These are phyloP conservation scores for Pseudogymnoascus sp. DNA, from an alignment of 2,329 filamentous ascomycete genomes.

Conservation along the genomic window DNA sequence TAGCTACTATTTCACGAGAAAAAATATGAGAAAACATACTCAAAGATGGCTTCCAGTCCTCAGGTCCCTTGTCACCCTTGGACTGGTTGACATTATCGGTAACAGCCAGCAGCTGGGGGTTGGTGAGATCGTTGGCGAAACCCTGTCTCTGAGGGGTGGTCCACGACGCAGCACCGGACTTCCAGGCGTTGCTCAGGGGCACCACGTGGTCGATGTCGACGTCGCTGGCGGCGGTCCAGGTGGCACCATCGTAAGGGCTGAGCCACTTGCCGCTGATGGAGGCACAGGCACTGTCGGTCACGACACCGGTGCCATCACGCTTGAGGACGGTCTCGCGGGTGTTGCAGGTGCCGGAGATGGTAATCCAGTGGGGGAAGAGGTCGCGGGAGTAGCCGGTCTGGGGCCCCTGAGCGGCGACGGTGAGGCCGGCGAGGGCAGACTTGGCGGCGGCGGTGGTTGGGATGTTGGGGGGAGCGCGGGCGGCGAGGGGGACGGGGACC, in stretches of 20 bases:
- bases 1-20: background rate
- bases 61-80: conserved; percentile 67
- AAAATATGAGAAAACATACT: conserved; percentile 29
- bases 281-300: conserved; percentile 49
- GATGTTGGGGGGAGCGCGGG: conserved; percentile 49
- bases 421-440: conserved; percentile 48
- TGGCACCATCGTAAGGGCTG: conserved; percentile 64
- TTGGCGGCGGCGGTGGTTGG: conserved; percentile 50
- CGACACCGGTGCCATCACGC: conserved; percentile 61
- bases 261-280: conserved; percentile 59
- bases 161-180: conserved; percentile 67
- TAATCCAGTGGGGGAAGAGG: conserved; percentile 65
- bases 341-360: conserved; percentile 58
- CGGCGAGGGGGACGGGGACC: conserved; percentile 17
- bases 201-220: conserved; percentile 81
- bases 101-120: conserved; percentile 71
- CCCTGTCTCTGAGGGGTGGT: conserved; percentile 55
- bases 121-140: conserved; percentile 69
- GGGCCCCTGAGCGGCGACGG: conserved; percentile 45
- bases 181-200: conserved; percentile 72
- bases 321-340: conserved; percentile 63
- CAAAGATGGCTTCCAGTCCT: conserved; percentile 66
- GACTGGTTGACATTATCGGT: conserved; percentile 66
- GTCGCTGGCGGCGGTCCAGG: conserved; percentile 58
- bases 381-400: conserved; percentile 53